Evolutionary conservation across 441 rosid genomes (phyloP).

Genomic region (Biscutella laevigata): DNA sequence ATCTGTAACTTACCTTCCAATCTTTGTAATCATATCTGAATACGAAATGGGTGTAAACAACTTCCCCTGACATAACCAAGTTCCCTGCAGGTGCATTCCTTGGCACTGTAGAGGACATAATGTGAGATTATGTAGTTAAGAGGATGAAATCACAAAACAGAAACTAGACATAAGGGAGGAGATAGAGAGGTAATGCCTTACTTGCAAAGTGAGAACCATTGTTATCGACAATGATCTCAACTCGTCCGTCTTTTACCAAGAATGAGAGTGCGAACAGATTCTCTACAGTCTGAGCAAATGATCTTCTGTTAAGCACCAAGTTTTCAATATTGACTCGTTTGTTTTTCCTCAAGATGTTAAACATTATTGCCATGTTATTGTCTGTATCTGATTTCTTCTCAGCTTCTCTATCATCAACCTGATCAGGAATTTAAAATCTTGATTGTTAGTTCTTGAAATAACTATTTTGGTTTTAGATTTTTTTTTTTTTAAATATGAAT

Average conservation of each 20-base stretch:
- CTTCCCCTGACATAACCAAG: conserved; percentile 40
- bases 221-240: conserved; percentile 37
- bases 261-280: conserved; percentile 74
- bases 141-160: background rate
- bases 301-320: conserved; percentile 52
- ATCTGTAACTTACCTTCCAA: conserved; percentile 51
- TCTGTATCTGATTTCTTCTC: conserved; percentile 63
- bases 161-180: background rate
- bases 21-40: conserved; percentile 53
- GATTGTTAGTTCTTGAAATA: no score
- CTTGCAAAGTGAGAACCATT: conserved; percentile 50
- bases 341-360: conserved; percentile 40
- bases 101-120: conserved; percentile 34
- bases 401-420: conserved; percentile 38
- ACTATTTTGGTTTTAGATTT: no score
- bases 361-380: conserved; percentile 55
- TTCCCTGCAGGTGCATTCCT: conserved; percentile 47
- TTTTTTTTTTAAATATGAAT: no score
- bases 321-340: conserved; percentile 46
- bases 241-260: conserved; percentile 72
- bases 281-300: conserved; percentile 69
- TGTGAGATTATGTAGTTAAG: background rate
- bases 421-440: no score
- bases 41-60: conserved; percentile 42
- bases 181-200: conserved; percentile 26